Conservation (phyloP, 2,329 filamentous ascomycete genomes). For the Xylariaceae sp. region DNA sequence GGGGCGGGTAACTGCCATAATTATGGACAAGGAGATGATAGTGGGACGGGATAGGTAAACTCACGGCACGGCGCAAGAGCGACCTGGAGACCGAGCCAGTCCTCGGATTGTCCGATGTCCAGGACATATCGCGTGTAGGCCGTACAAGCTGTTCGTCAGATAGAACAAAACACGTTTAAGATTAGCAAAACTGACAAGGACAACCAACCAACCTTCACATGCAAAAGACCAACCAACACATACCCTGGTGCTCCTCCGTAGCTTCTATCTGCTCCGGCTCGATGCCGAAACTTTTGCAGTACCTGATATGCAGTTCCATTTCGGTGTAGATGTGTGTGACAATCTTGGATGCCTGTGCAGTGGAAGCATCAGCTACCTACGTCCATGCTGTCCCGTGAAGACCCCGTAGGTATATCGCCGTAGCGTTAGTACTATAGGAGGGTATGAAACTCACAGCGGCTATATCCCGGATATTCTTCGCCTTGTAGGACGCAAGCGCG, state of each 20-base stretch:
- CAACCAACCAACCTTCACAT: no score
- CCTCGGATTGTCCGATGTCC: constrained; percentile 80
- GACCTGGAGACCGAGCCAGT: constrained; percentile 82
- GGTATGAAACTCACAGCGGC: constrained; percentile 48
- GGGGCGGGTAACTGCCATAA: no score
- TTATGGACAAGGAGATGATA: no score
- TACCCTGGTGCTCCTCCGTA: constrained; percentile 70
- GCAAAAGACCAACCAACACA: constrained; percentile 9
- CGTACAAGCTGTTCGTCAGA: constrained; percentile 34
- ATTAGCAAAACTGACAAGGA: background rate
- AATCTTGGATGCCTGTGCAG: constrained; percentile 55
- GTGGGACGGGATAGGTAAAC: no score
- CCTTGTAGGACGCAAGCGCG: constrained; percentile 80
- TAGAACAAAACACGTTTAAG: background rate
- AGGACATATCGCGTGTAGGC: constrained; percentile 82
- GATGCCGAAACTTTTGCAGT: constrained; percentile 77
- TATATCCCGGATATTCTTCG: constrained; percentile 67
- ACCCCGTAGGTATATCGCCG: no score
- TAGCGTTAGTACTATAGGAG: no score
- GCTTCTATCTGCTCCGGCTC: constrained; percentile 65
- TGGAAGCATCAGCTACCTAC: background rate
- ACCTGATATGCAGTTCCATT: constrained; percentile 73
- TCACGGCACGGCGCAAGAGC: constrained; percentile 69
- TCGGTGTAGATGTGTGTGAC: constrained; percentile 74
- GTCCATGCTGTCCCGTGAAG: no score